These are phyloP conservation scores for Yamadazyma atlantica DNA, from an alignment of 1,139 yeast genomes.

Conservation along the genomic window DNA sequence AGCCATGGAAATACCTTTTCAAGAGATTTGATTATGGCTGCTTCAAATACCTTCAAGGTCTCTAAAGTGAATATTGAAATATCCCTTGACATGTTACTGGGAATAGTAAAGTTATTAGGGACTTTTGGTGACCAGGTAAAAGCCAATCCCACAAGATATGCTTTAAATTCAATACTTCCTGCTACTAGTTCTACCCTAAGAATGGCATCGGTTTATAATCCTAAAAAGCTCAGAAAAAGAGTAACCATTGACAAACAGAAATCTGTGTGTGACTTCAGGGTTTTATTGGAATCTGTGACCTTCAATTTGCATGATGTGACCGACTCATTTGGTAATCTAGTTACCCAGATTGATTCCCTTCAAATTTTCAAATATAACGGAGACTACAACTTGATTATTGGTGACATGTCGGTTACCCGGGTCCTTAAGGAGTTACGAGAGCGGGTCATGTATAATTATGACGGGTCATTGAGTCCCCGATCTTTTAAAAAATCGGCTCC, in stretches of 20 bases:
- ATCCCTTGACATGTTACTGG: constrained; percentile 14
- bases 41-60: constrained; percentile 20
- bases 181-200: neutral
- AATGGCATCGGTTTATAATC: constrained; percentile 7
- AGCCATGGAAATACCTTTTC: constrained; percentile 20
- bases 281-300: constrained; percentile 22
- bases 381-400: constrained; percentile 30
- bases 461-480: constrained; percentile 1
- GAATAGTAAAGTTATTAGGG: constrained; percentile 14
- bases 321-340: constrained; percentile 46
- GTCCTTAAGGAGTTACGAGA: constrained; percentile 7
- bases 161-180: constrained; percentile 1
- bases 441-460: constrained; percentile 10
- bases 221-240: constrained; percentile 10
- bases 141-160: constrained; percentile 5
- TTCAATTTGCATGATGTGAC: constrained; percentile 19
- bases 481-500: constrained; percentile 5
- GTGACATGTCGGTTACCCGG: constrained; percentile 23
- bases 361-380: constrained; percentile 33
- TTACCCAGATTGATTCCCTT: constrained; percentile 22
- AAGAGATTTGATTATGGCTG: constrained; percentile 20
- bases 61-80: constrained; percentile 19
- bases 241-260: constrained; percentile 7
- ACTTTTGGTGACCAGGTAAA: constrained; percentile 7
- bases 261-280: constrained; percentile 18